Percentiles rank a stretch among this genome's conserved stretches.
Conservation (phyloP, 345 rosid genomes). For the Dimocarpus longan region DNA sequence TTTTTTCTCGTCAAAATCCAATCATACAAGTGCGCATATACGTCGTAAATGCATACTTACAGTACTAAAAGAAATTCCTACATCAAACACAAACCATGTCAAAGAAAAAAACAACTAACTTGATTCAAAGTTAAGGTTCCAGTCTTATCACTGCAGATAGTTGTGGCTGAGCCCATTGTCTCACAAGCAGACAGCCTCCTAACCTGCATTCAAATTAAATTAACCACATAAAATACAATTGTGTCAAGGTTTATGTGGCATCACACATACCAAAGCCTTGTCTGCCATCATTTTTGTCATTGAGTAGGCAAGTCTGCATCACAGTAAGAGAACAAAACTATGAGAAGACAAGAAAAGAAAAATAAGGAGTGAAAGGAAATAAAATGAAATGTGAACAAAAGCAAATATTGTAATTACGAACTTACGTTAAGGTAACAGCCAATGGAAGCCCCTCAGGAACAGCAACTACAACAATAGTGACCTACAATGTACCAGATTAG, state of each 20-base stretch:
- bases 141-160: slow-evolving; percentile 96
- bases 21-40: not conserved
- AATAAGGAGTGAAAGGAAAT: not conserved
- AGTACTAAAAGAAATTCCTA: not conserved
- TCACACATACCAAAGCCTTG: slow-evolving; percentile 81
- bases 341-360: not conserved
- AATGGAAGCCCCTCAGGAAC: slow-evolving; percentile 99
- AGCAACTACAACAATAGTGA: slow-evolving; percentile 95
- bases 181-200: slow-evolving; percentile 98
- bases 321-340: slow-evolving; percentile 12
- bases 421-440: slow-evolving; percentile 97
- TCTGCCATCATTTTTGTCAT: slow-evolving; percentile 99
- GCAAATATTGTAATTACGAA: slow-evolving; percentile 17
- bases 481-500: slow-evolving; percentile 48
- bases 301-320: slow-evolving; percentile 84
- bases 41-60: not conserved
- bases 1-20: not conserved
- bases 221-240: slow-evolving; percentile 6
- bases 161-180: slow-evolving; percentile 98
- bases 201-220: slow-evolving; percentile 55
- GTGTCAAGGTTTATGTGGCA: slow-evolving; percentile 1
- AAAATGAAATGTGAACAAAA: not conserved
- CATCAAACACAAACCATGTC: not conserved
- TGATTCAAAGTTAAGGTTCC: slow-evolving; percentile 89
- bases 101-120: slow-evolving; percentile 35